phyloP scores from a whole-genome alignment of 768 basidiomycete species.

The Suillus weaverae region DNA sequence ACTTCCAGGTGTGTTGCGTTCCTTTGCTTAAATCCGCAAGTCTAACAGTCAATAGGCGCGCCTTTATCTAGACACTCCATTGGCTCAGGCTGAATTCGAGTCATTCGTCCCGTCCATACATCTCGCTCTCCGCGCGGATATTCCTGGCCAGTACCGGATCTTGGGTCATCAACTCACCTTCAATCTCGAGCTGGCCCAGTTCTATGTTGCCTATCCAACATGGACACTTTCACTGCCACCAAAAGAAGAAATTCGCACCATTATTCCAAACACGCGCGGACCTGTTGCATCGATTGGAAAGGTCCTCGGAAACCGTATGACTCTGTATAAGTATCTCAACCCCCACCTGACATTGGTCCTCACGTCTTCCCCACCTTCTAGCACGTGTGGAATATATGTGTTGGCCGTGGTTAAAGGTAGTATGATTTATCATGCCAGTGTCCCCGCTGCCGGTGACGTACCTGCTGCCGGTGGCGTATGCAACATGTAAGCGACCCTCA shows the following conservation, averaged over 20 bases:
- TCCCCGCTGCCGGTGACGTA: slow-evolving; percentile 44
- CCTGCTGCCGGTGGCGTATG: slow-evolving; percentile 47
- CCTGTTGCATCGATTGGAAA: slow-evolving; percentile 78
- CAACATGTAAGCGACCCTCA: slow-evolving; percentile 65
- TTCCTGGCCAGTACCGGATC: slow-evolving; percentile 44
- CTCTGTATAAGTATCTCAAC: slow-evolving; percentile 94
- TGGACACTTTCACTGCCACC: slow-evolving; percentile 64
- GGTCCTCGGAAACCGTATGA: slow-evolving; percentile 83
- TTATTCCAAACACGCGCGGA: slow-evolving; percentile 48
- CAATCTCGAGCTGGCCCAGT: slow-evolving; percentile 42
- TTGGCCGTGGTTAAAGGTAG: slow-evolving; percentile 79
- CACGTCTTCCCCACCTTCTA: slow-evolving; percentile 40
- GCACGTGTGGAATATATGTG: slow-evolving; percentile 66
- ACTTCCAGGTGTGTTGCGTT: slow-evolving; percentile 57
- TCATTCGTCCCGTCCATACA: slow-evolving; percentile 47
- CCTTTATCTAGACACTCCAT: slow-evolving; percentile 63
- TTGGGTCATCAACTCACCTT: slow-evolving; percentile 56
- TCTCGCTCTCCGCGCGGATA: slow-evolving; percentile 54
- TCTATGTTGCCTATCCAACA: slow-evolving; percentile 54
- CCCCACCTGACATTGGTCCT: slow-evolving; percentile 70
- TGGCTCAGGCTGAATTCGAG: slow-evolving; percentile 44
- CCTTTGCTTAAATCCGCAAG: background rate
- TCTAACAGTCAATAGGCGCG: slow-evolving; percentile 43
- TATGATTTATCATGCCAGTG: slow-evolving; percentile 61
- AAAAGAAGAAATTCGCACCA: slow-evolving; percentile 55